Evolutionary conservation across 441 rosid species (phyloP), one percentile per base, ranked within the genome.

Genomic region (Pelargonium australe): DNA sequence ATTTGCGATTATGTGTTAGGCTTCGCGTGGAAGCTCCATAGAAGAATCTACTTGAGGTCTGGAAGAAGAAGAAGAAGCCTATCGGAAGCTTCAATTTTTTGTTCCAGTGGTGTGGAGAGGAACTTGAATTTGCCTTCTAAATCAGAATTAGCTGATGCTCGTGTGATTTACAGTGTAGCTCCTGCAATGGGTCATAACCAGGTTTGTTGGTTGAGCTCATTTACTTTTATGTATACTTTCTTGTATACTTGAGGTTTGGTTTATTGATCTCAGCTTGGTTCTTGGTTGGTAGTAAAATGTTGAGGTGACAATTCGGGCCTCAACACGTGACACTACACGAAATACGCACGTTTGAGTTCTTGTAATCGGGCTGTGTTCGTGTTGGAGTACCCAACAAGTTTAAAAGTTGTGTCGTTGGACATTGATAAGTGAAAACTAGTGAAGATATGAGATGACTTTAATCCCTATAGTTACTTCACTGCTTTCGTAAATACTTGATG

Each of bases 131-230:
- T 72, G 63, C 81, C 80, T 23, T 70, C 81, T 67, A n/a, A 68
- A 40, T 82, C 74, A 53, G 74, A 76, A 58, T 67, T 86, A 65
- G 63, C 65, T 37, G 81, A 84, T 76, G 91, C 92, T 3, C 84
- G 84, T 65, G 79, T 93, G 66, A 83, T 93, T 23, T 93, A 85
- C 55, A 78, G 86, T 67, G 91, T 88, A 13, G 92, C 96, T 70
- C 80, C 97, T 16, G 91, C 97, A 53, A 69, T 93, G 87, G 97
- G 97, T 68, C 98, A 91, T 82, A 91, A 89, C 84, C 76, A 85
- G 97, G 95, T 89, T 70, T 49, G 2, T 68, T 70, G n/a, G 1
- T 4, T 45, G 3, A 12, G 64, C n/a, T 23, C 64, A 10, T 60
- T 60, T 31, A 60, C 37, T 37, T 34, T 6, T 37, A 37, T 37